Percentiles rank a stretch among this genome's conserved stretches.
These are phyloP conservation scores for Kodamaea fungicola DNA, from an alignment of 1,139 yeast genomes.

Conservation along the genomic window DNA sequence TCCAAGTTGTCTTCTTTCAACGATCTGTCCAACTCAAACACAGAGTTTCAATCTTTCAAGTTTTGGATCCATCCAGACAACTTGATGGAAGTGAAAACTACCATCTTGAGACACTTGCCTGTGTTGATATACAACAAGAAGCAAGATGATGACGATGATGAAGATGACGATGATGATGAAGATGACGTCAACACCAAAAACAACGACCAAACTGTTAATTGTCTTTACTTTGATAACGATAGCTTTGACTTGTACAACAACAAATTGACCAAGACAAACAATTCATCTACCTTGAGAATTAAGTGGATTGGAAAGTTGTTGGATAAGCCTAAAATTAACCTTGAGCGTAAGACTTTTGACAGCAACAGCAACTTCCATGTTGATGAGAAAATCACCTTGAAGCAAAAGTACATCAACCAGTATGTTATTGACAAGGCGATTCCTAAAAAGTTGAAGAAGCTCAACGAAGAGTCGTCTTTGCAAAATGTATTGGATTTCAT, in stretches of 20 bases:
- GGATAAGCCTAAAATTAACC: constrained; percentile 70
- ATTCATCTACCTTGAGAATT: constrained; percentile 73
- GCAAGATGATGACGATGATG: constrained; percentile 25
- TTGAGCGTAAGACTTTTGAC: constrained; percentile 77
- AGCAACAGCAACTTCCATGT: constrained; percentile 51
- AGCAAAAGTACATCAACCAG: constrained; percentile 74
- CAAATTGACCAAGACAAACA: constrained; percentile 68
- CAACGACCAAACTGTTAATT: constrained; percentile 78
- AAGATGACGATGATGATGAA: constrained; percentile 22
- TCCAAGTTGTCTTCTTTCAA: constrained; percentile 46
- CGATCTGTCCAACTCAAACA: constrained; percentile 46
- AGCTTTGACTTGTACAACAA: constrained; percentile 82
- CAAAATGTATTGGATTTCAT: constrained; percentile 63
- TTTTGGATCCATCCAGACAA: constrained; percentile 97
- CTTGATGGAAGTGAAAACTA: constrained; percentile 93
- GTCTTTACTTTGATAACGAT: constrained; percentile 83
- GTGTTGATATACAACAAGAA: constrained; percentile 70
- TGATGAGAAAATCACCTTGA: constrained; percentile 60
- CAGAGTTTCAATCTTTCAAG: constrained; percentile 73
- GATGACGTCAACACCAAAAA: constrained; percentile 20
- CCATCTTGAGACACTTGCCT: constrained; percentile 88
- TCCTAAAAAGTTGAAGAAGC: constrained; percentile 15
- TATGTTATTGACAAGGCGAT: constrained; percentile 38
- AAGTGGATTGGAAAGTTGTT: constrained; percentile 87
- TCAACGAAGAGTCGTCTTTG: constrained; percentile 45